Base-by-base conservation (phyloP, 1,284 basidiomycete genomes). In the Porodaedalea pini region DNA sequence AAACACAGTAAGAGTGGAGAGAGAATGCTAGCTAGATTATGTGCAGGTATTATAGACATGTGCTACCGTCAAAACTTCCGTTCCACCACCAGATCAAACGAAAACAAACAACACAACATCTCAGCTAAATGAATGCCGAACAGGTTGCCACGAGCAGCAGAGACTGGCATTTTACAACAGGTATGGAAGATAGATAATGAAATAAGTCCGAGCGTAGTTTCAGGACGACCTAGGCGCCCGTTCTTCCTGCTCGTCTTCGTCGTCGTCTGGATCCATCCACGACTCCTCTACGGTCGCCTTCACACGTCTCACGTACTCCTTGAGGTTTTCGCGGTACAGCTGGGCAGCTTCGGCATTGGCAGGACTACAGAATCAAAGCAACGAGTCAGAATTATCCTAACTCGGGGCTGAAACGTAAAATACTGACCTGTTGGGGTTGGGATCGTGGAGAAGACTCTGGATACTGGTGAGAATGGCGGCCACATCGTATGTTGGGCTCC, bases 401-500 rank as follows among this genome's bases (percentile, higher is more conserved):
- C 27, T 17, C 21, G 52, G 34, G 34, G 17, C 48, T 27, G 31
- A 15, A 40, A n/a, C 17, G 23, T 6, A 13, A n/a, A 25, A 4
- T 2, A 69, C 79, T 63, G 62, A 81, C 78, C 78, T 80, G 68
- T 94, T 94, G 0, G 96, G 95, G 71, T 99, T 99, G 8, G 96
- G 96, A 71, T 99, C 96, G 69, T 98, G 95, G 61, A 99, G 76
- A 56, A 99, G 75, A 71, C 89, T 92, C 72, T 98, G 96, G 62
- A 99, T 95, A 63, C 88, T 91, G 1, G 96, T 99, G 63, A 99
- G 79, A 71, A 98, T 98, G 17, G 96, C 96, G 6, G 95, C 94
- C 44, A 99, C 96, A 69, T 99, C 96, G 73, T 99, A 99, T 1
- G 96, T 98, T 4, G 96, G 96, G 29, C 87, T 92, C 96, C 96